Evolutionary conservation across 495 filamentous ascomycete species (phyloP).

Genomic region (Tuber indicum): DNA sequence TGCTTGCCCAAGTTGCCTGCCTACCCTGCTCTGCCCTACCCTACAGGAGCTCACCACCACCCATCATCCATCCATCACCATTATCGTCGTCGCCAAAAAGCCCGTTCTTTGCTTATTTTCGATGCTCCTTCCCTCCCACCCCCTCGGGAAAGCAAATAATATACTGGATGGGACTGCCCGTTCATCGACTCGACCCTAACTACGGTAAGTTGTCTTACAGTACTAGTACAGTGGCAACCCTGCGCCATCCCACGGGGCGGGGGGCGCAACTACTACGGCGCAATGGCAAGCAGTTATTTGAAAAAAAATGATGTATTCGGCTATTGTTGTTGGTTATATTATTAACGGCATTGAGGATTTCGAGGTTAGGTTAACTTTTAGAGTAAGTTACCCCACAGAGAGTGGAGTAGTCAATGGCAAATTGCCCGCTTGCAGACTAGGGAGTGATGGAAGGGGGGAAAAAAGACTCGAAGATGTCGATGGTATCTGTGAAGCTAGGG

Average conservation of each 20-base stretch:
- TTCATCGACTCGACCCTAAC: not conserved
- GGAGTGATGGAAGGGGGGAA: not conserved
- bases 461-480: not conserved
- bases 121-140: not conserved
- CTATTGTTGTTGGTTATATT: not conserved
- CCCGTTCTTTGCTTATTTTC: constrained; percentile 1
- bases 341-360: not conserved
- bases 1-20: not conserved
- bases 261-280: not conserved
- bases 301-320: not conserved
- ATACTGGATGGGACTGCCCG: not conserved
- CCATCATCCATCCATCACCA: not conserved
- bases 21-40: not conserved
- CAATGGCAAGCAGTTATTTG: not conserved
- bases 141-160: constrained; percentile 1
- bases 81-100: not conserved
- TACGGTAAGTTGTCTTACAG: not conserved
- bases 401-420: not conserved
- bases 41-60: constrained; percentile 1
- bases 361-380: not conserved
- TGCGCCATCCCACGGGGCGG: not conserved
- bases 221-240: not conserved
- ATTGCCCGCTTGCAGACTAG: not conserved
- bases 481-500: not conserved
- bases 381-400: not conserved